Conservation (phyloP, 2,329 filamentous ascomycete species). For the Colletotrichum sp. region DNA sequence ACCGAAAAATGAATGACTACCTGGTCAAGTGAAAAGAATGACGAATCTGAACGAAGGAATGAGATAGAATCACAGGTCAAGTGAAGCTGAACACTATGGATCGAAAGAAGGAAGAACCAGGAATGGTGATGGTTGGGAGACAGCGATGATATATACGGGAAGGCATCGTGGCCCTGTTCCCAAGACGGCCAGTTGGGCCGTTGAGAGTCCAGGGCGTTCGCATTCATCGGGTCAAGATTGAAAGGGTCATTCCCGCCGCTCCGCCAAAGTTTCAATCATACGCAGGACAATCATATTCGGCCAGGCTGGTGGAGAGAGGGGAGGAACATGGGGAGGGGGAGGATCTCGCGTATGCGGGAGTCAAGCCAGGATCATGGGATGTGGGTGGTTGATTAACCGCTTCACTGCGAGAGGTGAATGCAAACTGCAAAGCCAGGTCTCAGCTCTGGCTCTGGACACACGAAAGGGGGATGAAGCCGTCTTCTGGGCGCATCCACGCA, state of each 20-base stretch:
- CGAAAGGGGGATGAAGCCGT: not conserved
- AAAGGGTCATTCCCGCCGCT: slow-evolving; percentile 14
- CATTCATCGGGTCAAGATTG: slow-evolving; percentile 13
- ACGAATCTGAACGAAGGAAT: slow-evolving; percentile 18
- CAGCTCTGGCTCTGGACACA: not conserved
- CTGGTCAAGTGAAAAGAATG: slow-evolving; percentile 22
- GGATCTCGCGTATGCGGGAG: slow-evolving; percentile 19
- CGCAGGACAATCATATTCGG: slow-evolving; percentile 14
- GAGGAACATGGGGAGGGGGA: slow-evolving; percentile 1
- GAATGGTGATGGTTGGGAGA: not conserved
- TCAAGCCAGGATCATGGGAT: slow-evolving; percentile 1
- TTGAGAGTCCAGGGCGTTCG: not conserved
- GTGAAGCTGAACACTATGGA: slow-evolving; percentile 20
- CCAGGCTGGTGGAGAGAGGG: not conserved
- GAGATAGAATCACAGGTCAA: slow-evolving; percentile 21
- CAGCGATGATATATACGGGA: slow-evolving; percentile 11
- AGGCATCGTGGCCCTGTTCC: slow-evolving; percentile 1
- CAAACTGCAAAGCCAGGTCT: not conserved
- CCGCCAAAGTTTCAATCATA: slow-evolving; percentile 22
- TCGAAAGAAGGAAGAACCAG: not conserved
- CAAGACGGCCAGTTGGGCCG: slow-evolving; percentile 6
- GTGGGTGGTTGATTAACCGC: not conserved
- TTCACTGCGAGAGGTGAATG: not conserved
- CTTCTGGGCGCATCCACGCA: not conserved
- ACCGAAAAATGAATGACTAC: slow-evolving; percentile 21